Evolutionary conservation across 331 rosid genomes (phyloP), one percentile per base, ranked within the genome.

Genomic region (Malus hybrid): DNA sequence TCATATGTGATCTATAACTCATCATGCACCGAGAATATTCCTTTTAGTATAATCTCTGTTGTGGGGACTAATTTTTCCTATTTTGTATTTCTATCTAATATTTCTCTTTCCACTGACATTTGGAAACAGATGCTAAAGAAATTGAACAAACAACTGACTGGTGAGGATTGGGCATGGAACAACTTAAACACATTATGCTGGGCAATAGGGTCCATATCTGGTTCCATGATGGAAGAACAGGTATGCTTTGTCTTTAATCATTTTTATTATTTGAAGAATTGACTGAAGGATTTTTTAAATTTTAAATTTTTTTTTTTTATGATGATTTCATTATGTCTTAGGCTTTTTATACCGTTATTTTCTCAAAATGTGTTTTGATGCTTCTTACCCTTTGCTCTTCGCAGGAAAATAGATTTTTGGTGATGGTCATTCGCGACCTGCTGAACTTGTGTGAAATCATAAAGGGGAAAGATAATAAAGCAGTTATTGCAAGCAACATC

Each of bases 151-250:
- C 99, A 95, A 68, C 86, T 95, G 57, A 95, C 89, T 78, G 99
- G 99, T 6, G 99, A 95, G 87, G 98, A 95, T 83, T 95, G 99
- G 98, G 85, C 96, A 67, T 95, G 99, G 99, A 95, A 92, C 86
- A 95, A 92, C 88, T 86, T 95, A 78, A 95, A 95, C 86, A 95
- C 99, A 6, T 81, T 95, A 30, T 95, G 99, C 80, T 95, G 99
- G 99, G 99, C 99, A 66, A 95, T 95, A 75, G 99, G 99, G 55
- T 95, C 99, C 42, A 95, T 95, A 82, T 95, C 99, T 75, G 99
- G 99, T 77, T 95, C 99, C 73, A 95, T 95, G 99, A 63, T 83
- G 83, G 99, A 95, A 83, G 99, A 95, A 78, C 99, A 95, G 97
- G 99, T 92, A 76, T 14, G 39, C 77, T 28, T 3, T 16, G 1